A percentile compares a stretch with the other conserved stretches of the same genome.
Conservation (phyloP, 192 early-diverging fungal genomes). For the Coemansia guatemalensis region DNA sequence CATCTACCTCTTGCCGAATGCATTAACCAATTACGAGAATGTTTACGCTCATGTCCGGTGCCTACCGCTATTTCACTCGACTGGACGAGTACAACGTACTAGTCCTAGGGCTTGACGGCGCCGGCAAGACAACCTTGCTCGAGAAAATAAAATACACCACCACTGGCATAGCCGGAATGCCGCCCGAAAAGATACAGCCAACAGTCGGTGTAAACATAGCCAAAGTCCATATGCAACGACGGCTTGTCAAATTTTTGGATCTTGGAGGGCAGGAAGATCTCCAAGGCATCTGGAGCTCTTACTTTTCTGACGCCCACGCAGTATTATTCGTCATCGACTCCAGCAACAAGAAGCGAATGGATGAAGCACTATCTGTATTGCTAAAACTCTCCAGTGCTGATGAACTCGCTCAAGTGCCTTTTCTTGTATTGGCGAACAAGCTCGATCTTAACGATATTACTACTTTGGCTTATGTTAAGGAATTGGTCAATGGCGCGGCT, state of each 20-base stretch:
- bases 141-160: constrained; percentile 87
- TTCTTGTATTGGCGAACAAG: constrained; percentile 95
- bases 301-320: constrained; percentile 91
- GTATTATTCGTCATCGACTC: constrained; percentile 94
- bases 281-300: constrained; percentile 89
- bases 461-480: constrained; percentile 80
- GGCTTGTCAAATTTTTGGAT: constrained; percentile 86
- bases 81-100: constrained; percentile 94
- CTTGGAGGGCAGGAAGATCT: constrained; percentile 89
- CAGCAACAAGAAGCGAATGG: constrained; percentile 69
- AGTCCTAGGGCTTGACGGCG: constrained; percentile 94
- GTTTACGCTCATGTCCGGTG: constrained; percentile 90
- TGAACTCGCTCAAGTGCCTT: constrained; percentile 77
- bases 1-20: neutral
- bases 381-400: constrained; percentile 64
- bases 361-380: constrained; percentile 32
- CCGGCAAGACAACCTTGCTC: constrained; percentile 97
- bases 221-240: constrained; percentile 25
- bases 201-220: constrained; percentile 93
- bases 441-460: constrained; percentile 76
- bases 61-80: constrained; percentile 84
- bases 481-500: constrained; percentile 89
- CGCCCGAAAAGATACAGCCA: constrained; percentile 88
- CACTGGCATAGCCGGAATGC: constrained; percentile 67
- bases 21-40: constrained; percentile 48